phyloP scores from a whole-genome alignment of 768 basidiomycete genomes.

The Ramaria sp. region DNA sequence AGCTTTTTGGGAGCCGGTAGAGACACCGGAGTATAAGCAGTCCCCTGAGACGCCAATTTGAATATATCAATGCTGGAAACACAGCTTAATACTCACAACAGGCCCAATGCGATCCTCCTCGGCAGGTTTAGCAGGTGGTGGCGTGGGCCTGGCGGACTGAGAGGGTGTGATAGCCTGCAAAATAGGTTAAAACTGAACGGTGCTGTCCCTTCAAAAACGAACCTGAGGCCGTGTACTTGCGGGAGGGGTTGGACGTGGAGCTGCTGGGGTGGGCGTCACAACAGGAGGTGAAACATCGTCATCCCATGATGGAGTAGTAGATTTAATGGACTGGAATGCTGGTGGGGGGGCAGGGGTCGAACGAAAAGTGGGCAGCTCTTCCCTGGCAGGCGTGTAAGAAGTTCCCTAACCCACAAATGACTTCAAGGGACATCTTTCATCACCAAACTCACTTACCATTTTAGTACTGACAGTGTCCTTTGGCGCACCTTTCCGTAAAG shows the following conservation, averaged over 20 bases:
- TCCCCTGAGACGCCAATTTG: conserved; percentile 36
- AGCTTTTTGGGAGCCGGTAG: conserved; percentile 81
- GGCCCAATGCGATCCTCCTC: conserved; percentile 80
- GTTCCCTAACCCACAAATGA: conserved; percentile 13
- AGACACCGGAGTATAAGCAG: conserved; percentile 80
- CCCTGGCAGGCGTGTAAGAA: conserved; percentile 14
- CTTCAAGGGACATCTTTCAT: no score
- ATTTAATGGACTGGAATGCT: conserved; percentile 26
- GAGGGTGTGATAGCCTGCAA: neutral
- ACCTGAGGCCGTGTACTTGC: neutral
- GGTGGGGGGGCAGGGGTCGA: conserved; percentile 25
- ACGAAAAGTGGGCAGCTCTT: conserved; percentile 25
- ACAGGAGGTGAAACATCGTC: conserved; percentile 25
- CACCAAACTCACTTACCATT: conserved; percentile 9
- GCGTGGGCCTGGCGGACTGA: neutral
- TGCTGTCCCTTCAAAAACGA: neutral
- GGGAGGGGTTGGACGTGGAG: conserved; percentile 34
- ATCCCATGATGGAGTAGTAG: conserved; percentile 53
- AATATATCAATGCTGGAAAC: neutral
- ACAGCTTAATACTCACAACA: conserved; percentile 30
- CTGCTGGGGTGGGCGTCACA: conserved; percentile 33
- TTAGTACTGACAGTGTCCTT: conserved; percentile 11
- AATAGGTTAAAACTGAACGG: neutral
- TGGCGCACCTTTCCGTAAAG: conserved; percentile 14
- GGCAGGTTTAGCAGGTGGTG: conserved; percentile 47